Base-by-base conservation (phyloP, 257 asterid species). In the Nicotiana tomentosiformis region DNA sequence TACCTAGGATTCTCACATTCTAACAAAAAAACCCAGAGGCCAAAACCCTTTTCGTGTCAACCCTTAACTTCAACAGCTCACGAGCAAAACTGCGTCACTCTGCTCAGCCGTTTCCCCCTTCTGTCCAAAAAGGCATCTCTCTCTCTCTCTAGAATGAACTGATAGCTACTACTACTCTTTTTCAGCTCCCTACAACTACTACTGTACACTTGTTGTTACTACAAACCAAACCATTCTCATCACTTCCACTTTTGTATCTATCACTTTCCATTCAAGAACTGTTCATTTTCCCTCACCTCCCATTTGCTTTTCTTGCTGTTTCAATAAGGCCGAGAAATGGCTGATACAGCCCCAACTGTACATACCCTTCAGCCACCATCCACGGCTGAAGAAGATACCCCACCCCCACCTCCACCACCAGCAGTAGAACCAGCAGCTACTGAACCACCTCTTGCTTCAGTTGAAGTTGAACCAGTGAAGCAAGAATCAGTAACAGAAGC, bases 391-490 rank as follows among this genome's bases (percentile, higher is more conserved):
- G 84, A 84, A 26, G 43, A 85, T 6, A 84, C 58, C 30, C 66
- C 57, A 37, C 29, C 77, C 5, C 18, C 85, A 23, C 26, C 86
- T 8, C 82, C 86, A 11, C 68, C 88, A 17, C 77, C 77, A 0
- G 68, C 66, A 37, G 83, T 32, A 10, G 83, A 65, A 65, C 86
- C 86, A 66, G 72, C 30, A 66, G 72, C 30, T 1, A 12, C 83
- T 4, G 94, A 87, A 30, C 91, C 97, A 74, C 97, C 90, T 43
- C 91, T 91, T 61, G 97, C 97, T 8, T 87, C 95, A 3, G 89
- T 90, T 33, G 87, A 82, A 8, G 60, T 85, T 18, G 68, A 78
- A 39, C 49, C 49, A 39, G 49, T 39, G 49, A 39, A 7, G 49
- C 49, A 39, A 39, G 49, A 39, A 18, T 81, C 84, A 56, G 77